Percentiles rank a stretch among this genome's conserved stretches.
phyloP scores from a whole-genome alignment of 306 rosid species.

The Canavalia gladiata region DNA sequence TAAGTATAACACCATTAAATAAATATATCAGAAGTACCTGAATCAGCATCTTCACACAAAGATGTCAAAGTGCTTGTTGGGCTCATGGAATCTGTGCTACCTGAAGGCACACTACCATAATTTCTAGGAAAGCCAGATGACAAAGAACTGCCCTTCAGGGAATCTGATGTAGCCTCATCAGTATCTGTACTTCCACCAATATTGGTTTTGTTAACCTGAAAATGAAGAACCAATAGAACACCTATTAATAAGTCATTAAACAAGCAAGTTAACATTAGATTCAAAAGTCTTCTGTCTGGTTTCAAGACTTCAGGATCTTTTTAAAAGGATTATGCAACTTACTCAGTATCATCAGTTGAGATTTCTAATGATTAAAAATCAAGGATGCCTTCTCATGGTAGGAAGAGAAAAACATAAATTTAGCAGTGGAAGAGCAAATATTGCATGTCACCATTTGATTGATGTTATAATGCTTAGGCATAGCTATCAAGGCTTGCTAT shows the following conservation, averaged over 20 bases:
- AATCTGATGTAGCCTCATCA: constrained; percentile 62
- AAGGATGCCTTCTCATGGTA: constrained; percentile 6
- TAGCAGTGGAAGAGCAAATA: constrained; percentile 28
- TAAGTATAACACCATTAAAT: constrained; percentile 36
- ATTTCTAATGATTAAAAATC: constrained; percentile 17
- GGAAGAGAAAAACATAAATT: constrained; percentile 33
- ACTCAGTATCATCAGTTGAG: constrained; percentile 17
- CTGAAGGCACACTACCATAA: constrained; percentile 62
- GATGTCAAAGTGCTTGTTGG: constrained; percentile 82
- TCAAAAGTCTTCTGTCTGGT: constrained; percentile 41
- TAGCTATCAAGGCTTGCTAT: not conserved
- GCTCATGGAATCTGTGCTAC: constrained; percentile 76
- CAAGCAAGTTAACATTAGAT: constrained; percentile 31
- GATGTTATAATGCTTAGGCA: constrained; percentile 9
- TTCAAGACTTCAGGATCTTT: constrained; percentile 25
- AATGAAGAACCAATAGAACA: constrained; percentile 40
- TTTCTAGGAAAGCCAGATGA: constrained; percentile 64
- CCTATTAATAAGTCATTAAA: constrained; percentile 39
- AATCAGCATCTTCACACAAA: constrained; percentile 85
- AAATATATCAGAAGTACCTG: constrained; percentile 62
- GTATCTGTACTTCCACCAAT: constrained; percentile 59
- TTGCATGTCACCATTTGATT: constrained; percentile 33
- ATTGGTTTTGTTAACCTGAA: constrained; percentile 79
- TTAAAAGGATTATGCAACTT: constrained; percentile 21
- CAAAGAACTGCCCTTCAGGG: constrained; percentile 62